Conservation (phyloP, 805 yeast genomes). For the Nakazawaea ernobii region DNA sequence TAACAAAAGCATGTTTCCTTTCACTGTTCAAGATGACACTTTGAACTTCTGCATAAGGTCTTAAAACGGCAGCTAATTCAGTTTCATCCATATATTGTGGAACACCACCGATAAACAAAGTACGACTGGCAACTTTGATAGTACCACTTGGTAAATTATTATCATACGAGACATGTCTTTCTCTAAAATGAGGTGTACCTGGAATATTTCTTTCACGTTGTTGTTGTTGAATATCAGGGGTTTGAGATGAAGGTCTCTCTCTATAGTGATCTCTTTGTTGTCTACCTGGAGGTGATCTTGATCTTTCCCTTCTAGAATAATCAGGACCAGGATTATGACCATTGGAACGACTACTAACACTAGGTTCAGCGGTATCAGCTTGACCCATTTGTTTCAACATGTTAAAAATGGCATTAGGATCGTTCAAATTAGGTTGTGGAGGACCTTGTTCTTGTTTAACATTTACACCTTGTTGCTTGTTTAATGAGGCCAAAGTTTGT, state of each 20-base stretch:
- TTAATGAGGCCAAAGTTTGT: slow-evolving; percentile 51
- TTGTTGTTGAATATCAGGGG: slow-evolving; percentile 24
- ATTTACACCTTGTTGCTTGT: slow-evolving; percentile 10
- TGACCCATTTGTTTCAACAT: slow-evolving; percentile 46
- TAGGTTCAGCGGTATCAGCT: slow-evolving; percentile 9
- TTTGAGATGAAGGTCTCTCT: slow-evolving; percentile 12
- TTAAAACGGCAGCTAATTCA: slow-evolving; percentile 61
- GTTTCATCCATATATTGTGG: slow-evolving; percentile 76
- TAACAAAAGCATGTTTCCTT: slow-evolving; percentile 93
- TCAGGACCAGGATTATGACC: slow-evolving; percentile 23
- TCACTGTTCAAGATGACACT: slow-evolving; percentile 81
- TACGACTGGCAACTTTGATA: slow-evolving; percentile 80
- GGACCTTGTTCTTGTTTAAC: slow-evolving; percentile 4
- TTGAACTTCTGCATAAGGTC: slow-evolving; percentile 89
- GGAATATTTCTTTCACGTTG: slow-evolving; percentile 59
- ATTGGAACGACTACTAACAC: slow-evolving; percentile 14
- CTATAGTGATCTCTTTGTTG: slow-evolving; percentile 7
- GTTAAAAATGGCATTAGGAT: slow-evolving; percentile 40
- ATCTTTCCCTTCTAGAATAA: slow-evolving; percentile 44
- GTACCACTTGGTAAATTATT: slow-evolving; percentile 68
- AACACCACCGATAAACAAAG: slow-evolving; percentile 91
- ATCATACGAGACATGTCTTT: slow-evolving; percentile 68
- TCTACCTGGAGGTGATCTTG: slow-evolving; percentile 42
- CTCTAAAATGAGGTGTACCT: slow-evolving; percentile 71
- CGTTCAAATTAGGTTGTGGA: slow-evolving; percentile 19